Percentiles rank a stretch among this genome's conserved stretches.
phyloP scores from a whole-genome alignment of 768 basidiomycete species.

The Imleria badia region DNA sequence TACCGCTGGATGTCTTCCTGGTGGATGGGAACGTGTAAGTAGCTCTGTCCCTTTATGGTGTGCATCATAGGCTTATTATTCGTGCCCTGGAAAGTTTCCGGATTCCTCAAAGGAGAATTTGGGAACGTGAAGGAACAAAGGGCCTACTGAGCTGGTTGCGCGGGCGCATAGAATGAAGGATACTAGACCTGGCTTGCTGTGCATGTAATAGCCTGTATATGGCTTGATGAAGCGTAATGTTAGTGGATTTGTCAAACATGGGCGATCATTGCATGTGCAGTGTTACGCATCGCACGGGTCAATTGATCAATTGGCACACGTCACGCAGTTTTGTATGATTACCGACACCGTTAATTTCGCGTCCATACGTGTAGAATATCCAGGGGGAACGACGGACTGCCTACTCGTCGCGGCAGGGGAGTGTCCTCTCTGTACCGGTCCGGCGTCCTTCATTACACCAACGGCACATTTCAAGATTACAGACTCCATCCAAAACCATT shows the following conservation, averaged over 20 bases:
- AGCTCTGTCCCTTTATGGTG: neutral
- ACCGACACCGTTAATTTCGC: no score
- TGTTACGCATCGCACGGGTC: no score
- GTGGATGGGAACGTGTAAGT: constrained; percentile 85
- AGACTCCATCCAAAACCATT: no score
- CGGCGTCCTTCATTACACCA: no score
- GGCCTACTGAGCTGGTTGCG: constrained; percentile 78
- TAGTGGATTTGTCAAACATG: neutral
- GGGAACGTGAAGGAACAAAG: constrained; percentile 86
- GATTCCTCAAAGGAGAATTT: constrained; percentile 74
- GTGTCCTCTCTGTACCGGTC: no score
- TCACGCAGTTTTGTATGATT: no score
- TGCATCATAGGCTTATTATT: neutral
- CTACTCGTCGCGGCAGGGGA: no score
- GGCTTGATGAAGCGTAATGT: neutral
- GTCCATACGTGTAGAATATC: no score
- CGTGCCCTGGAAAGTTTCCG: constrained; percentile 57
- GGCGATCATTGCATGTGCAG: no score
- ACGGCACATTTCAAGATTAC: no score
- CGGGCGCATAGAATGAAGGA: constrained; percentile 60
- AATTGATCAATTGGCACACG: no score
- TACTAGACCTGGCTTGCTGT: neutral
- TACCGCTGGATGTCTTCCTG: constrained; percentile 77
- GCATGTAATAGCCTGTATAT: constrained; percentile 1
- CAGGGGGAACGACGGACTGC: no score